Base-by-base conservation (phyloP, 2,329 filamentous ascomycete species). In the Fusarium mexicanum region DNA sequence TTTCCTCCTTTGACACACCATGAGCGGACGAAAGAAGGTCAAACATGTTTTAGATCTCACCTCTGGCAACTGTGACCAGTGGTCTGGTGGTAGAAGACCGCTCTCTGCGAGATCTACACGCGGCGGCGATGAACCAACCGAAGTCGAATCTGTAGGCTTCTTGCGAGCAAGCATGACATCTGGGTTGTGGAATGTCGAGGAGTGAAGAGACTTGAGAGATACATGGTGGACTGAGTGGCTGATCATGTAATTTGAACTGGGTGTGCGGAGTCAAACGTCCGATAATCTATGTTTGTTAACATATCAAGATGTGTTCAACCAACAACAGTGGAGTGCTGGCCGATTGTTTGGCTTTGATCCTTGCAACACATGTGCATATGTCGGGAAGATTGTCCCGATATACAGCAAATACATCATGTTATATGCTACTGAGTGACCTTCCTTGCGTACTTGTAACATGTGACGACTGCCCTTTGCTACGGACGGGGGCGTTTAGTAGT, bases 11-110 rank as follows among this genome's bases (percentile, higher is more conserved):
- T 9, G 1, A 1, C 5, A n/a, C 5, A 3, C 3, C 1, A 3
- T 2, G 20, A 18, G 6, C 26, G 6, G 31, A 22, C 5, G 0
- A 13, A 2, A 6, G 4, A 1, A 8, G 4, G 4, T 5, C 0
- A 8, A 18, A 0, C 1, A 0, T 2, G 2, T 40, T 1, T 0
- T 0, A 2, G 5, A 2, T 0, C 38, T 50, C 6, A 63, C 44
- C n/a, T 55, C 24, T 7, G 20, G 22, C 14, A 69, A 4, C 9
- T 46, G 22, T 3, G 33, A 18, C 67, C 50, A 69, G 11, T 69
- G 44, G 9, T 46, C 26, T 1, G 50, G 67, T 4, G 50, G 64
- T 0, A 69, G 37, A 33, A 69, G 43, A 6, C 47, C 29, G 2
- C 9, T 46, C 3, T 41, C 47, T 8, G 16, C 3, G 3, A 3